Percentiles rank a stretch among this genome's conserved stretches.
These are phyloP conservation scores for Medicago ruthenica DNA, from an alignment of 306 rosid species.

Conservation along the genomic window DNA sequence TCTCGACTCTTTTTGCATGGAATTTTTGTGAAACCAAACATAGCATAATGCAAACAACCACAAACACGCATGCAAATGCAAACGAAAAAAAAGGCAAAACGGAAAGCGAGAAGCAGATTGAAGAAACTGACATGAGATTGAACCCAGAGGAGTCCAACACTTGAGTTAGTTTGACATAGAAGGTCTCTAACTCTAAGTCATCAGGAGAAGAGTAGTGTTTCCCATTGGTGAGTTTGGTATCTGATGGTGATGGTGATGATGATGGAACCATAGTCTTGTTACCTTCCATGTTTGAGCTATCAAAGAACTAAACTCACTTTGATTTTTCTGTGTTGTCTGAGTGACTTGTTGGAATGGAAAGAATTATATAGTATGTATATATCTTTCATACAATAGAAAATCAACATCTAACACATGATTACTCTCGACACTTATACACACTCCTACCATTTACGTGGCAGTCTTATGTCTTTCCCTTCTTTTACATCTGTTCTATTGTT, in stretches of 20 bases:
- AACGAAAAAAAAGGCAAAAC: neutral
- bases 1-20: neutral
- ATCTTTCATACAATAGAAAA: neutral
- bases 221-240: neutral
- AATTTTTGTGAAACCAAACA: neutral
- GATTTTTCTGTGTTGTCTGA: neutral
- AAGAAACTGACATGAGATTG: neutral
- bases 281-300: neutral
- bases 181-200: neutral
- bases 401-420: neutral
- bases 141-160: neutral
- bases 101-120: neutral
- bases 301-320: neutral
- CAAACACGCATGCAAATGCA: neutral
- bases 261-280: neutral
- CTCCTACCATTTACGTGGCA: neutral
- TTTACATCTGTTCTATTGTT: neutral
- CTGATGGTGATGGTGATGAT: neutral
- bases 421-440: neutral
- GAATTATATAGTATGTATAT: neutral
- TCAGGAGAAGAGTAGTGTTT: conserved; percentile 16
- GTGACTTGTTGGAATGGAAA: neutral
- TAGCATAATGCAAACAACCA: neutral
- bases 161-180: neutral
- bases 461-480: neutral